Evolutionary conservation across 345 rosid genomes (phyloP), one percentile per base, ranked within the genome.

Genomic region (Lumnitzera racemosa): DNA sequence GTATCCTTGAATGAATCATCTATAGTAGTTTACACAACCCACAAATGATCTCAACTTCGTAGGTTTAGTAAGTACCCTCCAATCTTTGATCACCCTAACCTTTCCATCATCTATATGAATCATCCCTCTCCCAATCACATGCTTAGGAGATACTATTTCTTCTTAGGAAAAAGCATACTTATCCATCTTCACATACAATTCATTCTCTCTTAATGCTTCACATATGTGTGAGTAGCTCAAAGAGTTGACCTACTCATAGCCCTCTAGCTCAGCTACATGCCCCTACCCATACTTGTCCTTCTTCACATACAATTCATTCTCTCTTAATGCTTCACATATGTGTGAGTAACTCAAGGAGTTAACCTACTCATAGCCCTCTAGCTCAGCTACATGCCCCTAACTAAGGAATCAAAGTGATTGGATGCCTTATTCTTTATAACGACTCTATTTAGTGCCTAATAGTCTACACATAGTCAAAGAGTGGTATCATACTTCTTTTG

Each of bases 341-440:
- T 55, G 48, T 67, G 61, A 0, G 51, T 50, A 15, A 51, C 61
- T 0, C 57, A 43, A 4, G 58, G 17, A 23, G 58, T 66, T 0
- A 67, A 29, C 25, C 59, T 67, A 8, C 46, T n/a, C n/a, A 8
- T 47, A 36, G 46, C 12, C 17, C 46, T 11, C 15, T 10, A 0
- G 65, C 65, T 3, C 47, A 12, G 0, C 49, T 12, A 12, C 60
- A 13, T 2, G n/a, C n/a, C n/a, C n/a, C n/a, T n/a, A n/a, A n/a
- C n/a, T 20, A 20, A 20, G 20, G 14, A 47, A 46, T 52, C 55
- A 15, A 53, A 67, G 24, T 61, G 12, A n/a, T 67, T 48, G 0
- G 2, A 41, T 12, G 60, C 55, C 14, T 67, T 67, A 5, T 67
- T 60, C 27, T 60, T 67, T 9, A 67, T 15, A 10, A 54, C 60